Percentiles rank a stretch among this genome's conserved stretches.
Evolutionary conservation across 2,329 filamentous ascomycete genomes (phyloP).

Genomic region (Ophiocordyceps camponoti-saundersi): DNA sequence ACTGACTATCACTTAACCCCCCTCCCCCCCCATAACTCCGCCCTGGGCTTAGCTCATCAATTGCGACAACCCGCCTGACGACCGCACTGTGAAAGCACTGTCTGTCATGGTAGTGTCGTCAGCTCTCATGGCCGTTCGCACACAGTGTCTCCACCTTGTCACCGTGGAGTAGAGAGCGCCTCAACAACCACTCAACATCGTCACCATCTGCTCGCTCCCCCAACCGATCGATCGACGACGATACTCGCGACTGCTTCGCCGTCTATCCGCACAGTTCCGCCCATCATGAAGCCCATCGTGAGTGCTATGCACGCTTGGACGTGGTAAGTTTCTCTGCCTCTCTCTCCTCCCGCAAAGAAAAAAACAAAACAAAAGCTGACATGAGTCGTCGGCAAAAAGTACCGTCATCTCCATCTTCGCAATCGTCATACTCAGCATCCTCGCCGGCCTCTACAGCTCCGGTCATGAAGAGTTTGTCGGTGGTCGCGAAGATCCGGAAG

Average conservation of each 20-base stretch:
- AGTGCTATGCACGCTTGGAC: conserved; percentile 87
- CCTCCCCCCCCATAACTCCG: neutral
- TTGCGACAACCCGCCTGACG: neutral
- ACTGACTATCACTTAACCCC: too few relatives aligned
- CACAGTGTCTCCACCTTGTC: neutral
- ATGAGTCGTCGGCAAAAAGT: conserved; percentile 27
- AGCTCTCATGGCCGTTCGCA: too few relatives aligned
- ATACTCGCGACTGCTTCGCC: neutral
- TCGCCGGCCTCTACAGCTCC: conserved; percentile 57
- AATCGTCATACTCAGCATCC: conserved; percentile 45
- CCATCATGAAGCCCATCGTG: conserved; percentile 85
- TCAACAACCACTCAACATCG: neutral
- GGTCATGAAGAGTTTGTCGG: conserved; percentile 77
- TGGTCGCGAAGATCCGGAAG: conserved; percentile 49
- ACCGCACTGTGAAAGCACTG: neutral
- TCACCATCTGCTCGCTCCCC: neutral
- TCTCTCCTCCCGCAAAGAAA: neutral
- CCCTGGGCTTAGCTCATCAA: neutral
- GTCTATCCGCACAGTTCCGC: neutral
- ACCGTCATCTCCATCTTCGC: conserved; percentile 52
- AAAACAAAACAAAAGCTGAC: conserved; percentile 8
- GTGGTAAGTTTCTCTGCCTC: conserved; percentile 44
- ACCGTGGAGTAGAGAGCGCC: neutral
- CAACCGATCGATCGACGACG: neutral
- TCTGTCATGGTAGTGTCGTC: too few relatives aligned